phyloP scores from a whole-genome alignment of 1,284 basidiomycete genomes.

The Trametes polyzona region DNA sequence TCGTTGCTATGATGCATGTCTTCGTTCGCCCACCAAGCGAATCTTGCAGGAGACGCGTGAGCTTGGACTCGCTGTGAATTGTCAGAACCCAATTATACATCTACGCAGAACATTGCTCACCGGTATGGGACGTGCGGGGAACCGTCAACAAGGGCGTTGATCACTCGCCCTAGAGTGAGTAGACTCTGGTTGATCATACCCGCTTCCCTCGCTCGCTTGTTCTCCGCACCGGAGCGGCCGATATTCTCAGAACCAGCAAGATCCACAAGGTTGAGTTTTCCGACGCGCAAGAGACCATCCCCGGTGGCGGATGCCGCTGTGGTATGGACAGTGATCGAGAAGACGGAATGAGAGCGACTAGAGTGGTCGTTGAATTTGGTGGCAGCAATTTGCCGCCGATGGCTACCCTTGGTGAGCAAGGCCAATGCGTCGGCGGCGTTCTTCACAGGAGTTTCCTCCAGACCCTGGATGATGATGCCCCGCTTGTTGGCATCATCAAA shows the following conservation, averaged over 20 bases:
- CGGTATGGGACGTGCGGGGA: slow-evolving; percentile 94
- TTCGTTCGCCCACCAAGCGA: slow-evolving; percentile 98
- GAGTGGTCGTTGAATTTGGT: slow-evolving; percentile 99
- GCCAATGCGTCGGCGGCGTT: slow-evolving; percentile 85
- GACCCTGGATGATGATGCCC: slow-evolving; percentile 92
- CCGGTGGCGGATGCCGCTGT: slow-evolving; percentile 82
- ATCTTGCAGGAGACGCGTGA: slow-evolving; percentile 97
- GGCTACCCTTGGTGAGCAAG: slow-evolving; percentile 87
- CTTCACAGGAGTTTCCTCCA: slow-evolving; percentile 90
- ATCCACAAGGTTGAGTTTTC: slow-evolving; percentile 97
- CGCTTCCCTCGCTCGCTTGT: slow-evolving; percentile 94
- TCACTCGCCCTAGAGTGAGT: slow-evolving; percentile 94
- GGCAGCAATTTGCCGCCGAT: slow-evolving; percentile 91
- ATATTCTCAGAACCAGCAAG: slow-evolving; percentile 98
- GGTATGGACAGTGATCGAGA: slow-evolving; percentile 92
- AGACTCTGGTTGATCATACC: slow-evolving; percentile 99
- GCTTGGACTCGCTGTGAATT: slow-evolving; percentile 76
- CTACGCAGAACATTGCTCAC: slow-evolving; percentile 42
- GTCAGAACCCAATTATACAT: not conserved
- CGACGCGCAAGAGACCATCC: slow-evolving; percentile 90
- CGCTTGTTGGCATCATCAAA: slow-evolving; percentile 90
- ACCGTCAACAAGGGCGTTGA: slow-evolving; percentile 95
- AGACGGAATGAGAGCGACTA: slow-evolving; percentile 97
- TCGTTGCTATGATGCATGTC: slow-evolving; percentile 97
- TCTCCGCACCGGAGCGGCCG: slow-evolving; percentile 93